Evolutionary conservation across 2,329 filamentous ascomycete species (phyloP).

Genomic region (Fusarium sp.): DNA sequence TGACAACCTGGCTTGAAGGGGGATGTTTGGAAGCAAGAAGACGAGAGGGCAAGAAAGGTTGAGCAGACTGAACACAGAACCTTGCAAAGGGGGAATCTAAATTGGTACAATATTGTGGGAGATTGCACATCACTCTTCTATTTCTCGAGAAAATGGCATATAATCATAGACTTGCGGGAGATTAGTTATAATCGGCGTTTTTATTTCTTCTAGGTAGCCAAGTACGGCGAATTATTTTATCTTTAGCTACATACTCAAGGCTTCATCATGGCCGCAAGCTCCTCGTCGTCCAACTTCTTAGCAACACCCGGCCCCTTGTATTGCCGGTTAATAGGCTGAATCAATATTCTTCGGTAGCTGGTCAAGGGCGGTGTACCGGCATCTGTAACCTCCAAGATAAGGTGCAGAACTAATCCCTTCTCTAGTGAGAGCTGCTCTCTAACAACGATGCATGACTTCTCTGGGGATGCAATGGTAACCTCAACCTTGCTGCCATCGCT

Average conservation of each 20-base stretch:
- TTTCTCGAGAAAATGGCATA: not conserved
- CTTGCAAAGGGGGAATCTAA: not conserved
- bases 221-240: not conserved
- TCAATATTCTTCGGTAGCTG: conserved; percentile 26
- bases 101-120: not conserved
- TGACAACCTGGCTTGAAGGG: not conserved
- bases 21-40: no score
- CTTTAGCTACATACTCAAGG: not conserved
- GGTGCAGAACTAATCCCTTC: conserved; percentile 20
- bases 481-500: conserved; percentile 4
- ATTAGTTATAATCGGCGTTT: not conserved
- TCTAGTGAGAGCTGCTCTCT: conserved; percentile 20
- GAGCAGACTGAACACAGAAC: not conserved
- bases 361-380: conserved; percentile 18
- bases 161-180: not conserved
- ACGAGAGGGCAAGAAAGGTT: not conserved
- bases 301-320: conserved; percentile 2
- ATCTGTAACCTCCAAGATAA: conserved; percentile 30
- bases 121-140: not conserved
- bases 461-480: conserved; percentile 8
- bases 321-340: conserved; percentile 23
- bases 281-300: conserved; percentile 3
- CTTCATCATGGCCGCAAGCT: conserved; percentile 2
- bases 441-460: conserved; percentile 18
- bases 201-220: not conserved